phyloP scores from a whole-genome alignment of 2,329 filamentous ascomycete species.

The Stachybotrys echinatus region DNA sequence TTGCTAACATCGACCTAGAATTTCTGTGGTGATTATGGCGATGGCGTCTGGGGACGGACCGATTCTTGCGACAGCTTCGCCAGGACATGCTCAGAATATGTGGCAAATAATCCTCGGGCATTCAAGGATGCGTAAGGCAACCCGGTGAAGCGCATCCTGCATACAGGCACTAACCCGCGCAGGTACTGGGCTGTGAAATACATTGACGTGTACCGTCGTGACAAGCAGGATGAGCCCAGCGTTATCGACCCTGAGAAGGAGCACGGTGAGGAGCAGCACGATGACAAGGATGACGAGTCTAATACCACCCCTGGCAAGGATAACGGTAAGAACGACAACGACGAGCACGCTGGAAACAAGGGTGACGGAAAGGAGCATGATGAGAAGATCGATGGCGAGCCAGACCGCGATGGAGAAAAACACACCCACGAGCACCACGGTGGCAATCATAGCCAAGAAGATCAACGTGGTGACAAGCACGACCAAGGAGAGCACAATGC shows the following conservation, averaged over 20 bases:
- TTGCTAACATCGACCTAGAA: slow-evolving; percentile 31
- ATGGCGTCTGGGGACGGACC: slow-evolving; percentile 32
- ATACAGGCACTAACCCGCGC: background rate
- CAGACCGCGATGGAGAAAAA: too few relatives aligned
- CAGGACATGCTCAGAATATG: slow-evolving; percentile 39
- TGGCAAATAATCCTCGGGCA: slow-evolving; percentile 36
- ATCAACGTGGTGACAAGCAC: too few relatives aligned
- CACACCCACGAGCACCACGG: too few relatives aligned
- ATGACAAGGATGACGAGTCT: background rate
- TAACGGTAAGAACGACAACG: background rate
- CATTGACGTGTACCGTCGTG: slow-evolving; percentile 39
- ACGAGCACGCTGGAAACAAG: background rate
- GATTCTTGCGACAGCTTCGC: slow-evolving; percentile 34
- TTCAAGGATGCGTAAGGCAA: slow-evolving; percentile 31
- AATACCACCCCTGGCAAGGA: background rate
- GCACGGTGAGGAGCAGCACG: background rate
- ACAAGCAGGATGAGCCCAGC: slow-evolving; percentile 5
- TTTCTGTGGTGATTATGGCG: slow-evolving; percentile 75
- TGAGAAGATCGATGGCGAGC: too few relatives aligned
- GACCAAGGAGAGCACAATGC: too few relatives aligned
- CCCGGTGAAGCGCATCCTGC: background rate
- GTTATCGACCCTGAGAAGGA: slow-evolving; percentile 4
- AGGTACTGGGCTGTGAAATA: slow-evolving; percentile 50
- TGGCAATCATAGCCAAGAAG: too few relatives aligned
- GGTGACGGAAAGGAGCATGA: too few relatives aligned